Evolutionary conservation across 148 eudicot genomes (phyloP), one percentile per base, ranked within the genome.

Genomic region (Chenopodium suecicum): DNA sequence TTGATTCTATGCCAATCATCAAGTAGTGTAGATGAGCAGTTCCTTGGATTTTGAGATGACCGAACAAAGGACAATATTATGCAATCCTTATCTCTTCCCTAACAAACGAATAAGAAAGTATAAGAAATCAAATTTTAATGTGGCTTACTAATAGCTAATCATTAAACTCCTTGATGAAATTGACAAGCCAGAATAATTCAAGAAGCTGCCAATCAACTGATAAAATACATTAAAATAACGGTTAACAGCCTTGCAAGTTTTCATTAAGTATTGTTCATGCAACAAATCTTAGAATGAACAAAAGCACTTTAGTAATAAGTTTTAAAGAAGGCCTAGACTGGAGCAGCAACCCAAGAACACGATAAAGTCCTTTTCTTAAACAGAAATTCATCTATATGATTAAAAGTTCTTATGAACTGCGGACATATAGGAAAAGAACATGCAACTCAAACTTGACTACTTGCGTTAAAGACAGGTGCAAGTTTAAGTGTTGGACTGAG

Each of bases 21-120:
- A 44, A 96, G 99, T 83, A 96, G 84, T 46, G 99, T 92, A 80
- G 97, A 94, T 70, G 89, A 81, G 80, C 85, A 89, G 81, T 82
- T 94, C 73, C 89, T 90, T 76, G 91, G 89, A 79, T 86, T 92
- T 83, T 75, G 89, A 86, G 84, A 84, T 48, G 98, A 96, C 76
- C 98, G 87, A 70, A 92, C 97, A 79, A 96, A 96, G 14, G 99
- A 96, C 66, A 96, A 88, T 72, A 96, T 80, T 81, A 96, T 90
- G 85, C 99, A 96, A 80, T 96, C 99, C 84, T 94, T 96, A 73
- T 96, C 99, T 75, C 99, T 92, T 79, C 99, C 99, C 99, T 96
- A 87, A 76, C 71, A 74, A 80, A 25, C 62, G 74, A 29, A 77
- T 31, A 37, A 34, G 23, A 48, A 83, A 54, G 52, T 8, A 75